Percentiles rank a stretch among this genome's conserved stretches.
These are phyloP conservation scores for Ophiostoma himal-ulmi DNA, from an alignment of 2,329 filamentous ascomycete species.

Conservation along the genomic window DNA sequence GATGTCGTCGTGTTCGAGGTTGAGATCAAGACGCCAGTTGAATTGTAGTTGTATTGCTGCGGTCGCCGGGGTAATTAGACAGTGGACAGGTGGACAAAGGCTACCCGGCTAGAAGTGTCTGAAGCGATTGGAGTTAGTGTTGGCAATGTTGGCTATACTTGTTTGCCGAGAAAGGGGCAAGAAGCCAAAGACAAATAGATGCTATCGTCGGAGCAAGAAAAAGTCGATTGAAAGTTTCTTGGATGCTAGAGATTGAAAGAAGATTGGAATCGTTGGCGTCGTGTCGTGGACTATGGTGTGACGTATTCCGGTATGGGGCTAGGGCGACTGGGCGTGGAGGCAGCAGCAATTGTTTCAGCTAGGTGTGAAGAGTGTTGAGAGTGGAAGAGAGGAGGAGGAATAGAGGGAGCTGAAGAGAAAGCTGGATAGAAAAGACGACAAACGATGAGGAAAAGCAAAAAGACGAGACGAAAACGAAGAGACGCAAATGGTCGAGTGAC, in stretches of 20 bases:
- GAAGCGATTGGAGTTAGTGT: background rate
- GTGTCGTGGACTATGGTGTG: conserved; percentile 7
- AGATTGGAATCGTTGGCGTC: background rate
- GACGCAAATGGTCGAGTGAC: background rate
- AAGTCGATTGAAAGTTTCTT: background rate
- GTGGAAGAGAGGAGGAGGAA: background rate
- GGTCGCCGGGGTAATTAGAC: conserved; percentile 5
- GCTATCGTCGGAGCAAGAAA: background rate
- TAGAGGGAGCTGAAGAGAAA: background rate
- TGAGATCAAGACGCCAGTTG: background rate
- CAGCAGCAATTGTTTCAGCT: conserved; percentile 4
- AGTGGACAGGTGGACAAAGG: background rate
- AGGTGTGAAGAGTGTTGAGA: background rate
- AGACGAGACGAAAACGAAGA: background rate
- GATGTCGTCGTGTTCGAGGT: background rate
- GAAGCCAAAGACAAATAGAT: background rate
- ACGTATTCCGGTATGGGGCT: conserved; percentile 7
- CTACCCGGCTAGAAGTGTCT: background rate
- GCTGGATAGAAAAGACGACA: background rate
- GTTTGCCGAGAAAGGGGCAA: background rate
- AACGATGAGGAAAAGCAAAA: background rate
- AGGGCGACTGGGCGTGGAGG: background rate
- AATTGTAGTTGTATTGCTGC: background rate
- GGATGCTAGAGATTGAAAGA: background rate
- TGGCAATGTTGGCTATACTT: background rate